Percentiles rank a stretch among this genome's conserved stretches.
phyloP scores from a whole-genome alignment of 805 yeast genomes.

The Wickerhamomyces canadensis region DNA sequence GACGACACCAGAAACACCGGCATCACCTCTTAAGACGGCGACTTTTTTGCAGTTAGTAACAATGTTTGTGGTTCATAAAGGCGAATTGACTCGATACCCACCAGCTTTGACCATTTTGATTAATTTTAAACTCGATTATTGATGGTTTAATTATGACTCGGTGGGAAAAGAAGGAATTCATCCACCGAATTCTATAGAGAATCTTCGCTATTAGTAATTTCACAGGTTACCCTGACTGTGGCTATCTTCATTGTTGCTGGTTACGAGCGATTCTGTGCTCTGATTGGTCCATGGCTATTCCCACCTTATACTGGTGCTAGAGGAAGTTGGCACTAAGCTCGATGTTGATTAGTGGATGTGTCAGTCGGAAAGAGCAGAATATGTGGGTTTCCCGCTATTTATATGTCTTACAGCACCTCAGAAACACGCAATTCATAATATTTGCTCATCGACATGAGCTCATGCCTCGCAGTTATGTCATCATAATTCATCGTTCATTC shows the following conservation, averaged over 20 bases:
- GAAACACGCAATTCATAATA: neutral
- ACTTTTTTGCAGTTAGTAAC: slow-evolving; percentile 35
- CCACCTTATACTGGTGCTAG: too few relatives aligned
- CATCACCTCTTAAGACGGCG: slow-evolving; percentile 95
- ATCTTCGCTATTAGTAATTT: too few relatives aligned
- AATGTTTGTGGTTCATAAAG: neutral
- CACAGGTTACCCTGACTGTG: too few relatives aligned
- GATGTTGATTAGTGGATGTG: too few relatives aligned
- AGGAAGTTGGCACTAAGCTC: too few relatives aligned
- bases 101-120: slow-evolving; percentile 27
- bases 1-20: slow-evolving; percentile 83
- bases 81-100: slow-evolving; percentile 16
- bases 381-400: neutral
- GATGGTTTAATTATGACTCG: neutral
- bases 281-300: too few relatives aligned
- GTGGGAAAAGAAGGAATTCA: too few relatives aligned
- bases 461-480: neutral
- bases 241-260: too few relatives aligned
- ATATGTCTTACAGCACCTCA: too few relatives aligned
- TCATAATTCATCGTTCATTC: neutral
- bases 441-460: neutral
- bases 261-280: too few relatives aligned
- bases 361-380: too few relatives aligned
- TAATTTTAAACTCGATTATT: neutral
- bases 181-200: too few relatives aligned